Conservation (phyloP, 768 basidiomycete species). For the Leccinum sublutescens region DNA sequence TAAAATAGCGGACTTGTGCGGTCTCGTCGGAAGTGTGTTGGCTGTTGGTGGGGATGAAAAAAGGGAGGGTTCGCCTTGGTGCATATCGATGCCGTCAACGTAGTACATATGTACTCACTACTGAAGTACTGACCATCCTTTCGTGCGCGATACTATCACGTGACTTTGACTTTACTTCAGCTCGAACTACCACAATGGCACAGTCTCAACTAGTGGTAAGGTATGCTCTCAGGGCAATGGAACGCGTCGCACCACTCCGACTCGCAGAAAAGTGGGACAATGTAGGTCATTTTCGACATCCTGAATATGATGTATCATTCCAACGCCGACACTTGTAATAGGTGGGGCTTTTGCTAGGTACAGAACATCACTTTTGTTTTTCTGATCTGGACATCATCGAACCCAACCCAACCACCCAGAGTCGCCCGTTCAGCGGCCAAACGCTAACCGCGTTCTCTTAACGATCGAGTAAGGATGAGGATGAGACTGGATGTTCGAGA, state of each 20-base stretch:
- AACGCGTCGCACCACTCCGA: constrained; percentile 79
- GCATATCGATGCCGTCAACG: no score
- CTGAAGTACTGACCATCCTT: no score
- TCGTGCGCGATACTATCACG: no score
- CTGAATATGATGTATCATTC: constrained; percentile 2
- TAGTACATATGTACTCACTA: no score
- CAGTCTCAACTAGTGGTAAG: constrained; percentile 30
- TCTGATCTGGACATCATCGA: constrained; percentile 1
- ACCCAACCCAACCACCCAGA: constrained; percentile 35
- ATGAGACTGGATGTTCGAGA: constrained; percentile 2
- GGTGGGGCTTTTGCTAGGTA: constrained; percentile 77
- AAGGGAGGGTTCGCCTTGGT: no score
- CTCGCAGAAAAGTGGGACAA: constrained; percentile 95
- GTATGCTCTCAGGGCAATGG: constrained; percentile 66
- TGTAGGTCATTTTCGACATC: constrained; percentile 46
- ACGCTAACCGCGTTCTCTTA: constrained; percentile 52
- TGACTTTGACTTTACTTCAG: neutral
- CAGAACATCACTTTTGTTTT: neutral
- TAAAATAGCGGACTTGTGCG: no score
- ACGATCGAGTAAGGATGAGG: constrained; percentile 59
- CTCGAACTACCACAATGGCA: constrained; percentile 6
- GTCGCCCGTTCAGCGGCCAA: constrained; percentile 49
- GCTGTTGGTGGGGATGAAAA: no score
- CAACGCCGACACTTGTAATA: constrained; percentile 26
- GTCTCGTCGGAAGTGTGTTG: no score